Base-by-base conservation (phyloP, 2,329 filamentous ascomycete genomes). In the Alternaria gansuensis region DNA sequence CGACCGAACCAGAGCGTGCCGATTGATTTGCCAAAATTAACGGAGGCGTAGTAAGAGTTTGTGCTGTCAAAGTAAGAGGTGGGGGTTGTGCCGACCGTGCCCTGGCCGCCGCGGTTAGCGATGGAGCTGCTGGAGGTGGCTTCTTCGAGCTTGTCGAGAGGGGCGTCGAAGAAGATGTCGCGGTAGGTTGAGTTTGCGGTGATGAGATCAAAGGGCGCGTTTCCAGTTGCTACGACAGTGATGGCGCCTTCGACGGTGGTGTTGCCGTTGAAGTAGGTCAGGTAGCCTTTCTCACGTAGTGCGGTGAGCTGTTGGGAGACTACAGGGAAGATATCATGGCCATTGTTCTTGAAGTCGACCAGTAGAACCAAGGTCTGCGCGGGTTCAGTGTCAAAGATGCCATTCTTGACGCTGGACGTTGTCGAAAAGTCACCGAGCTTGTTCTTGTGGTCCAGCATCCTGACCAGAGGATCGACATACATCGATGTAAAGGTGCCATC, bases 41-140 rank as follows among this genome's bases (percentile, higher is more conserved):
- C 82, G 46, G 85, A 88, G 17, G 88, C 87, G 73, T 90, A 91
- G 76, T 87, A 88, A 3, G 87, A 89, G 72, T 90, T 91, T 17
- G 78, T 76, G 0, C 74, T 73, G 62, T 80, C 77, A 28, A 80
- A 76, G 2, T 68, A 68, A 31, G 78, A 76, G 3, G 72, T 60
- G 2, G 68, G 67, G 1, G 75, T 66, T 40, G 79, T 77, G 50
- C 79, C 79, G 50, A 80, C 78, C 14, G 76, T 73, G 54, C 82
- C 83, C 73, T 85, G 83, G 24, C 81, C 80, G 8, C 59, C 57
- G 11, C 39, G 46, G 10, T 21, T 41, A 31, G 14, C 14, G 34
- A 13, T 11, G 40, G 37, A 46, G 23, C 51, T 17, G 34, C 11
- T 11, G 40, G 37, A 46, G 23, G 52, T 17, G 2, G 66, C 60